Conservation (phyloP, 257 asterid genomes). For the Fraxinus cuspidata region DNA sequence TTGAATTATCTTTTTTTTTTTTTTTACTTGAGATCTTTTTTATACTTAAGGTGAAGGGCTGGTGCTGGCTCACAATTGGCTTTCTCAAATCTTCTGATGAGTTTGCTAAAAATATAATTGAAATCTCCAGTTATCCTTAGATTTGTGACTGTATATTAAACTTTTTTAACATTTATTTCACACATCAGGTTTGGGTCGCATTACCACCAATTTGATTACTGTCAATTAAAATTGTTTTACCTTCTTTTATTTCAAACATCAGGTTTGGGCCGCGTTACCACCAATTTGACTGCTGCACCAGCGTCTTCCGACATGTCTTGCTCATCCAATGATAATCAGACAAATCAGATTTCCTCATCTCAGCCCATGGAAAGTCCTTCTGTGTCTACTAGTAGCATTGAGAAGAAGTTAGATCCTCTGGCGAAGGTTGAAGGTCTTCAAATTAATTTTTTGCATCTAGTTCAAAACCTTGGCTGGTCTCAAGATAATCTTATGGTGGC, state of each 20-base stretch:
- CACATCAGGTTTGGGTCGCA: constrained; percentile 45
- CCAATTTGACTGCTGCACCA: constrained; percentile 37
- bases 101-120: constrained; percentile 14
- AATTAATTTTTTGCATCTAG: constrained; percentile 72
- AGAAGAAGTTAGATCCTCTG: constrained; percentile 58
- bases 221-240: constrained; percentile 14
- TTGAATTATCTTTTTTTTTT: constrained; percentile 2
- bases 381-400: constrained; percentile 32
- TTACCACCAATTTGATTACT: constrained; percentile 26
- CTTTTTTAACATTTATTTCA: constrained; percentile 32
- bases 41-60: constrained; percentile 2
- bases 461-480: constrained; percentile 56
- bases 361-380: constrained; percentile 47
- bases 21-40: constrained; percentile 9
- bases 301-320: constrained; percentile 42
- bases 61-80: constrained; percentile 9
- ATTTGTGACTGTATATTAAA: neutral
- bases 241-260: constrained; percentile 35
- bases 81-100: constrained; percentile 1
- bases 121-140: neutral
- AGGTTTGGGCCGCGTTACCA: constrained; percentile 38
- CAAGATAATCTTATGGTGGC: constrained; percentile 67
- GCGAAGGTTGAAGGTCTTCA: constrained; percentile 70
- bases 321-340: constrained; percentile 50
- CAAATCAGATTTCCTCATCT: constrained; percentile 41